Evolutionary conservation across 768 basidiomycete genomes (phyloP).

Genomic region (Kwoniella mangroviensis): DNA sequence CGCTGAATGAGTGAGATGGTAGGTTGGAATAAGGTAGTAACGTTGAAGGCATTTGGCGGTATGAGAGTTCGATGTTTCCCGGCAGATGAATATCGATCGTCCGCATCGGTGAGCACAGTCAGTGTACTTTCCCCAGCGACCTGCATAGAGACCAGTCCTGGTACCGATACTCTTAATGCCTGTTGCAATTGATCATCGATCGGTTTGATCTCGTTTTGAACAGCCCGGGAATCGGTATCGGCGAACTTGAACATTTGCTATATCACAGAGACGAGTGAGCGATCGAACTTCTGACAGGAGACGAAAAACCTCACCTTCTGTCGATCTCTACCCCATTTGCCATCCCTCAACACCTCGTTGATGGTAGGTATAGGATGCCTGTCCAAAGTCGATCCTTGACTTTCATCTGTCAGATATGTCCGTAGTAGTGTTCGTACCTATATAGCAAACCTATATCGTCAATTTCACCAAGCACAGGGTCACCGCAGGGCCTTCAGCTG

Average conservation of each 20-base stretch:
- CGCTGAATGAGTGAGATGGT: slow-evolving; percentile 77
- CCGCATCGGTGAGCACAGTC: slow-evolving; percentile 63
- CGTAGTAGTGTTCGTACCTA: slow-evolving; percentile 82
- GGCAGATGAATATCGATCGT: slow-evolving; percentile 73
- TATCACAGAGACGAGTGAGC: neutral
- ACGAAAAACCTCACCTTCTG: slow-evolving; percentile 65
- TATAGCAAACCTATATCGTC: neutral
- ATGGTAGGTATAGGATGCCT: slow-evolving; percentile 90
- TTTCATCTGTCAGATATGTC: slow-evolving; percentile 92
- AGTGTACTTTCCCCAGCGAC: slow-evolving; percentile 57
- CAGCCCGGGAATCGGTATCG: slow-evolving; percentile 80
- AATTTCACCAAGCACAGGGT: too few species aligned
- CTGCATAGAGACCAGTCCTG: slow-evolving; percentile 76
- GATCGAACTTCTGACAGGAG: too few species aligned
- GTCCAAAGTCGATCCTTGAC: slow-evolving; percentile 74
- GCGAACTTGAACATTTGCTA: slow-evolving; percentile 88
- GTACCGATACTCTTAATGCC: slow-evolving; percentile 86
- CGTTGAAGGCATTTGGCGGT: slow-evolving; percentile 90
- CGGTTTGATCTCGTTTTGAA: slow-evolving; percentile 69
- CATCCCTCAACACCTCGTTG: slow-evolving; percentile 88
- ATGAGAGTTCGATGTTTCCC: slow-evolving; percentile 84
- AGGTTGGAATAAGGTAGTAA: slow-evolving; percentile 91
- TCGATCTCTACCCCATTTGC: slow-evolving; percentile 76
- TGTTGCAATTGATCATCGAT: slow-evolving; percentile 85
- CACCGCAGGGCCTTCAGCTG: neutral